Evolutionary conservation across 306 rosid species (phyloP).

Genomic region (Citrullus mucosospermus): DNA sequence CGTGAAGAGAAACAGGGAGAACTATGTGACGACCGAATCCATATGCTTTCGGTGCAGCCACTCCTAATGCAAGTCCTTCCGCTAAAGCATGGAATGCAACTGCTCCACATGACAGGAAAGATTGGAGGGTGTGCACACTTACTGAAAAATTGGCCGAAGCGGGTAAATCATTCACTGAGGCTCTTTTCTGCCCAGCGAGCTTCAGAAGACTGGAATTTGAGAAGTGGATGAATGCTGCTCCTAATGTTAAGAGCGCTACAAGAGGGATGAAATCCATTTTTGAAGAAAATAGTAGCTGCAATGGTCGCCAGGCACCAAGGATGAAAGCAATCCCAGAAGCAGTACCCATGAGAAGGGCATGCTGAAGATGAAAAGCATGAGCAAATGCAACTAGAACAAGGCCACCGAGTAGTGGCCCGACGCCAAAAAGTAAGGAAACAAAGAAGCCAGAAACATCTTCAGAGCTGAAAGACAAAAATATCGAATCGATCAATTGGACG

Average conservation of each 20-base stretch:
- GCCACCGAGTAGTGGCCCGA: conserved; percentile 93
- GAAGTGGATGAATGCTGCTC: conserved; percentile 54
- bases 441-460: conserved; percentile 98
- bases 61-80: conserved; percentile 96
- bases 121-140: conserved; percentile 86
- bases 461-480: conserved; percentile 43
- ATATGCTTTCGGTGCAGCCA: conserved; percentile 98
- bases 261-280: conserved; percentile 67
- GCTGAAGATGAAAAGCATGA: conserved; percentile 68
- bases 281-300: conserved; percentile 61
- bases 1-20: conserved; percentile 93
- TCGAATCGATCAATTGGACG: background rate
- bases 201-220: conserved; percentile 46
- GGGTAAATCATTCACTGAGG: conserved; percentile 47
- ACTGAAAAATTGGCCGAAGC: conserved; percentile 33
- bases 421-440: conserved; percentile 88
- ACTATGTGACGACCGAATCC: conserved; percentile 96
- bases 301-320: conserved; percentile 92
- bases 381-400: conserved; percentile 60
- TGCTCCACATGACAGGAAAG: conserved; percentile 84
- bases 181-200: conserved; percentile 40
- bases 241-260: conserved; percentile 40
- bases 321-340: conserved; percentile 96
- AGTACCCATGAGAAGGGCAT: conserved; percentile 89
- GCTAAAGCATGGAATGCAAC: conserved; percentile 86